phyloP scores from a whole-genome alignment of 176 grass and related monocot genomes.

The Bothriochloa decipiens region DNA sequence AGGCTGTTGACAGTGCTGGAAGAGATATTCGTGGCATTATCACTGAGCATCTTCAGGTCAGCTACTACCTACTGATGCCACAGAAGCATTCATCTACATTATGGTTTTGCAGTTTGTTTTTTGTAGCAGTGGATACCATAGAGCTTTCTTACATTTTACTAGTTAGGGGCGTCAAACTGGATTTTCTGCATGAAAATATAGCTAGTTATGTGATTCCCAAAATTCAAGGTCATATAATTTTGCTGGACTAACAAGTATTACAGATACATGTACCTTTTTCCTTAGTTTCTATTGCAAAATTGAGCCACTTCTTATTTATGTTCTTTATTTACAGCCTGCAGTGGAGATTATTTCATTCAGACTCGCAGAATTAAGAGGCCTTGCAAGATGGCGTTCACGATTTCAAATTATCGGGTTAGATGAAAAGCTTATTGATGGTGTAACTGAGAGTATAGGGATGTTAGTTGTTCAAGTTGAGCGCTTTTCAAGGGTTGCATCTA shows the following conservation, averaged over 20 bases:
- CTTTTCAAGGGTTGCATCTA: slow-evolving; percentile 79
- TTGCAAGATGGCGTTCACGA: slow-evolving; percentile 86
- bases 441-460: slow-evolving; percentile 86
- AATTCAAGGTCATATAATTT: slow-evolving; percentile 25
- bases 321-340: slow-evolving; percentile 74
- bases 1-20: slow-evolving; percentile 77
- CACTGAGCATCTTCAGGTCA: slow-evolving; percentile 93
- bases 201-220: slow-evolving; percentile 1
- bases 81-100: neutral
- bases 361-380: slow-evolving; percentile 83
- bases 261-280: neutral
- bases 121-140: slow-evolving; percentile 8
- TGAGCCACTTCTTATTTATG: slow-evolving; percentile 19
- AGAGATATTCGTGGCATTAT: slow-evolving; percentile 86
- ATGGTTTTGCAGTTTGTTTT: slow-evolving; percentile 13
- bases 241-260: slow-evolving; percentile 6
- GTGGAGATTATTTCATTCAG: slow-evolving; percentile 93
- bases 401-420: slow-evolving; percentile 85
- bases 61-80: slow-evolving; percentile 8
- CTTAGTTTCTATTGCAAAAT: neutral
- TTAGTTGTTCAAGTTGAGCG: slow-evolving; percentile 88
- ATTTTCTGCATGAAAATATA: slow-evolving; percentile 29
- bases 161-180: neutral
- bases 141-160: slow-evolving; percentile 25
- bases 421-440: slow-evolving; percentile 86